Evolutionary conservation across 1,284 basidiomycete species (phyloP).

Genomic region (Sporisorium scitamineum): DNA sequence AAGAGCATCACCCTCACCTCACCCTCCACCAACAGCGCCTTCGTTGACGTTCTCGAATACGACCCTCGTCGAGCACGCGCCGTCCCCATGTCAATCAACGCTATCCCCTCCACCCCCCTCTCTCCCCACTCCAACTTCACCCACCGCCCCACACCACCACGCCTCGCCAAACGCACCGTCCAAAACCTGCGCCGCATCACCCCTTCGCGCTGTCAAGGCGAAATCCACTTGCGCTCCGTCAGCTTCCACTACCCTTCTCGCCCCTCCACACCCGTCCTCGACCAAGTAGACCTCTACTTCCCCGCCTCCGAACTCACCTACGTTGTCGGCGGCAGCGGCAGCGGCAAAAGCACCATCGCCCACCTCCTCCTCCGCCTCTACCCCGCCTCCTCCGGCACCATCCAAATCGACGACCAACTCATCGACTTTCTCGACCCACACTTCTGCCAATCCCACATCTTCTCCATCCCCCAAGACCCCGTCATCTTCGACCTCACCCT

Average conservation of each 20-base stretch:
- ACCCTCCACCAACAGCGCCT: not conserved
- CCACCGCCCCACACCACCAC: not conserved
- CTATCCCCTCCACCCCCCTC: conserved; percentile 32
- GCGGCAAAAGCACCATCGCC: conserved; percentile 92
- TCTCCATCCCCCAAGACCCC: conserved; percentile 80
- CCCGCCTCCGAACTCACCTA: conserved; percentile 89
- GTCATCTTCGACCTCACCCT: conserved; percentile 84
- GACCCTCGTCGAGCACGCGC: conserved; percentile 34
- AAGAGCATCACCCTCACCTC: conserved; percentile 3
- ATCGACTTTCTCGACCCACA: conserved; percentile 77
- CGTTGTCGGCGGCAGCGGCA: conserved; percentile 90
- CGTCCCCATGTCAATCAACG: conserved; percentile 51
- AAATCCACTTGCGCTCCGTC: conserved; percentile 81
- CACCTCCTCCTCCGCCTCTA: conserved; percentile 86
- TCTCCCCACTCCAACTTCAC: conserved; percentile 17
- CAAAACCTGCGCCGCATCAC: conserved; percentile 49
- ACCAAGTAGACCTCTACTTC: conserved; percentile 78
- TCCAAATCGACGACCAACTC: conserved; percentile 86
- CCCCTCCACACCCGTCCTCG: conserved; percentile 75
- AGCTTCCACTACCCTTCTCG: conserved; percentile 89
- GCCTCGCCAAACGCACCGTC: conserved; percentile 10
- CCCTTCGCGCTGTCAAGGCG: conserved; percentile 73
- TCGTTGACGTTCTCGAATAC: conserved; percentile 33
- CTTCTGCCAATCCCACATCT: conserved; percentile 81
- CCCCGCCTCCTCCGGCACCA: conserved; percentile 69